Evolutionary conservation across 768 basidiomycete genomes (phyloP).

Genomic region (Sarcodon aspratus): DNA sequence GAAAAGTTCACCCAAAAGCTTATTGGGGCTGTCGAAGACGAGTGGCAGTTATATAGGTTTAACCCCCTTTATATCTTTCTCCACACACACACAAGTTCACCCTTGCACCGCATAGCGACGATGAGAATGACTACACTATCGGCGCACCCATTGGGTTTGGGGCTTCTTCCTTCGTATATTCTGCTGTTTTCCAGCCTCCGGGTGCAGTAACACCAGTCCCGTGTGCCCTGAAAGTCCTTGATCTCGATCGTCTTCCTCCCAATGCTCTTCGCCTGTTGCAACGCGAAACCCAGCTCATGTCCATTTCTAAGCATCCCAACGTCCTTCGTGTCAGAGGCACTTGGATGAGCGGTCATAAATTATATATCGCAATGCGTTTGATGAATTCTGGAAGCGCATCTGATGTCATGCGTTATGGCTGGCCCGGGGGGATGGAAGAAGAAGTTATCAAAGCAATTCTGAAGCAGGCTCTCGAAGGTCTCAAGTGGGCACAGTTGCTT

Average conservation of each 20-base stretch:
- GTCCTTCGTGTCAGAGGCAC: slow-evolving; percentile 85
- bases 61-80: slow-evolving; percentile 3
- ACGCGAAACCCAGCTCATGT: slow-evolving; percentile 87
- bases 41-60: slow-evolving; percentile 76
- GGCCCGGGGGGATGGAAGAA: slow-evolving; percentile 86
- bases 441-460: slow-evolving; percentile 80
- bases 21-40: slow-evolving; percentile 76
- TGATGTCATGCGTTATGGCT: slow-evolving; percentile 76
- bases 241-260: slow-evolving; percentile 69
- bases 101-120: slow-evolving; percentile 35
- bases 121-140: slow-evolving; percentile 59
- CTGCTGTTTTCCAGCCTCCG: slow-evolving; percentile 49
- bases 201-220: slow-evolving; percentile 30
- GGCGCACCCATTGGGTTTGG: slow-evolving; percentile 82
- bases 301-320: slow-evolving; percentile 86
- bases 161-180: slow-evolving; percentile 84
- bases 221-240: slow-evolving; percentile 83
- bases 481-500: slow-evolving; percentile 50
- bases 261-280: slow-evolving; percentile 62
- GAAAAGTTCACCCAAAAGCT: slow-evolving; percentile 25
- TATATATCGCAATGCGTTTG: slow-evolving; percentile 78
- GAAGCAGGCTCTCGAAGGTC: slow-evolving; percentile 78
- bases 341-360: slow-evolving; percentile 77
- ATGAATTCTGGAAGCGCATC: slow-evolving; percentile 85
- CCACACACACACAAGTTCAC: background rate